Conservation (phyloP, 2,329 filamentous ascomycete genomes). For the Sporothrix brunneoviolacea region DNA sequence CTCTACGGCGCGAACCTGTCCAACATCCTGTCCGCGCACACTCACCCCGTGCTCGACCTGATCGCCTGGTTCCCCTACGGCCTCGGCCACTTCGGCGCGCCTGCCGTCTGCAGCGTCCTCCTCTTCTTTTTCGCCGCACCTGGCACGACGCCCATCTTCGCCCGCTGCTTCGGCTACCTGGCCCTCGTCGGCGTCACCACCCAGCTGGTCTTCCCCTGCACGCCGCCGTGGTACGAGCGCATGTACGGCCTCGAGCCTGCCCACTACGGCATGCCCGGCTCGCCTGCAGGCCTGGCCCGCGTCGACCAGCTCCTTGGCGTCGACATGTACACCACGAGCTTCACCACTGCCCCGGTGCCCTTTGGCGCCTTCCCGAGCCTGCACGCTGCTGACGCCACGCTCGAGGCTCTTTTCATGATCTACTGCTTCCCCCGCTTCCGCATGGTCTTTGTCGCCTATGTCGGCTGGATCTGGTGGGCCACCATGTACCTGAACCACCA, state of each 20-base stretch:
- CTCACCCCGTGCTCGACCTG: conserved; percentile 74
- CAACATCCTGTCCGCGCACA: conserved; percentile 89
- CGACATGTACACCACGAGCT: conserved; percentile 87
- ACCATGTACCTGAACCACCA: conserved; percentile 98
- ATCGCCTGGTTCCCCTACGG: conserved; percentile 93
- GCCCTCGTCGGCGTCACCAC: conserved; percentile 81
- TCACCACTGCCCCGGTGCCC: conserved; percentile 82
- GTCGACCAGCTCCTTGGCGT: conserved; percentile 87
- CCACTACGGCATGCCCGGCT: conserved; percentile 85
- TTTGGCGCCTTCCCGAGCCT: conserved; percentile 94
- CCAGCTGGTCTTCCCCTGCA: conserved; percentile 86
- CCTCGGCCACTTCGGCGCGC: conserved; percentile 80
- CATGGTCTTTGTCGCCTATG: conserved; percentile 74
- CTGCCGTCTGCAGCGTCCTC: conserved; percentile 67
- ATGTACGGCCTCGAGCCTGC: conserved; percentile 83
- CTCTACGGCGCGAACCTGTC: conserved; percentile 92
- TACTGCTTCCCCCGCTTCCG: conserved; percentile 82
- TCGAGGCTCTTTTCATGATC: conserved; percentile 89
- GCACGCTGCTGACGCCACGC: conserved; percentile 80
- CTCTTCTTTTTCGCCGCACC: conserved; percentile 88
- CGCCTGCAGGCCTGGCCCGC: conserved; percentile 79
- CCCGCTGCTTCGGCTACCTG: conserved; percentile 85
- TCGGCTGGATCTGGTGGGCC: conserved; percentile 94
- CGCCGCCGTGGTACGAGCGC: conserved; percentile 95
- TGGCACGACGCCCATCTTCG: conserved; percentile 76